These are phyloP conservation scores for Rubia peregrina DNA, from an alignment of 305 asterid genomes.

Conservation along the genomic window DNA sequence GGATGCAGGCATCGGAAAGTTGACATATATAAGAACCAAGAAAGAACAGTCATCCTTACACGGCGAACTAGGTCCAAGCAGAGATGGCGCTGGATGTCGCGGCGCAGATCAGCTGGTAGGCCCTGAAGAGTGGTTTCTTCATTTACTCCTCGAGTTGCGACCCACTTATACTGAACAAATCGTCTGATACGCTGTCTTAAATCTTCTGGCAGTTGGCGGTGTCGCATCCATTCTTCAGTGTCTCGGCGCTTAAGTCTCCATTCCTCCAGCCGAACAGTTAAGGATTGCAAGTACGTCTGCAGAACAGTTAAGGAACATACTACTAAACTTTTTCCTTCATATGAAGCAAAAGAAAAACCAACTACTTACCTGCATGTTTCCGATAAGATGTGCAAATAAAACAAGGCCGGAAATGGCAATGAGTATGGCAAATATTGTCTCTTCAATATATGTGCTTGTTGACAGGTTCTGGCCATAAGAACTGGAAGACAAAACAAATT, in stretches of 20 bases:
- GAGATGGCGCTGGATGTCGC: slow-evolving; percentile 86
- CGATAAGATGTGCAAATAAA: slow-evolving; percentile 84
- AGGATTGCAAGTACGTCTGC: slow-evolving; percentile 87
- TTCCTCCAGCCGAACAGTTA: slow-evolving; percentile 78
- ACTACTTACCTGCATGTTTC: slow-evolving; percentile 80
- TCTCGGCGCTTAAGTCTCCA: slow-evolving; percentile 90
- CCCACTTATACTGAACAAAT: slow-evolving; percentile 88
- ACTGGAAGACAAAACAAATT: slow-evolving; percentile 35
- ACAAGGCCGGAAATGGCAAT: slow-evolving; percentile 87
- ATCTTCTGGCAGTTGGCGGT: slow-evolving; percentile 91
- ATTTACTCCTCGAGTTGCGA: slow-evolving; percentile 90
- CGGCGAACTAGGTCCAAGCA: slow-evolving; percentile 96
- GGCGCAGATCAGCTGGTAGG: slow-evolving; percentile 80
- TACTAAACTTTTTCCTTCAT: background rate
- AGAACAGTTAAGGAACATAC: background rate
- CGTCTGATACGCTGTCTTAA: slow-evolving; percentile 75
- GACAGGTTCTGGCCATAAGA: slow-evolving; percentile 89
- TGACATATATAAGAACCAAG: too few relatives aligned
- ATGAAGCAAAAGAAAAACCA: background rate
- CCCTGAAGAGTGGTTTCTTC: slow-evolving; percentile 79
- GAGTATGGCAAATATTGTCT: slow-evolving; percentile 75
- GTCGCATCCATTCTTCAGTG: slow-evolving; percentile 96
- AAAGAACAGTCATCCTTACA: slow-evolving; percentile 29
- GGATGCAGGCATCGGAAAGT: too few relatives aligned
- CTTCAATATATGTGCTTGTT: slow-evolving; percentile 81